Base-by-base conservation (phyloP, 2,329 filamentous ascomycete species). In the Aspergillus tamarii region DNA sequence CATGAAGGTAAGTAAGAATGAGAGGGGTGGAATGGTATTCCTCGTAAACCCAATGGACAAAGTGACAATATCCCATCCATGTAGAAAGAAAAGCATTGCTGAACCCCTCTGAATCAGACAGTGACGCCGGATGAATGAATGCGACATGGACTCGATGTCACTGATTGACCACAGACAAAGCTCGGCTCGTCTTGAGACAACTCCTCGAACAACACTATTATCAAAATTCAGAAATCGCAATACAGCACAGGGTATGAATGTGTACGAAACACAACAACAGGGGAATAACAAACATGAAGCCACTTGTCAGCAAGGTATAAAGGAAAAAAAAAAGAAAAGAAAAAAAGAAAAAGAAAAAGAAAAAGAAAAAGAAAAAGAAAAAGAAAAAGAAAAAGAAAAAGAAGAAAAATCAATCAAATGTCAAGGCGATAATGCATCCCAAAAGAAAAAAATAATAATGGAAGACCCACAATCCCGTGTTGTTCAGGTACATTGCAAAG, bases 161-260 rank as follows among this genome's bases (percentile, higher is more conserved):
- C 63, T 63, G 63, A 66, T 66, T 64, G 52, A 36, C 52, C 52
- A 55, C 52, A 39, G 34, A 55, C 12, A 26, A 54, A 41, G 52
- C 52, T 55, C 34, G 32, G 52, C 52, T 55, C 34, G 32, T 55
- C 52, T 55, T 55, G 57, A 66, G 48, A 41, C 41, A 34, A 36
- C 21, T 48, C 48, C 48, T 52, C 28, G 39, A 60, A 43, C 41
- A 52, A 58, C 60, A 66, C 46, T 61, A 66, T 60, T 61, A 56
- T 54, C 57, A 59, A 36, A 65, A 65, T 39, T 63, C 39, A 66
- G 50, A 72, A 66, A 54, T 41, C 21, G 59, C 65, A 68, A 62
- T 60, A 67, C 67, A 72, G 58, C 68, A 71, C 67, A 72, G 74
- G 75, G 74, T 77, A 77, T 76, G 75, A 73, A 71, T 67, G 65